Evolutionary conservation across 805 yeast genomes (phyloP), one percentile per base, ranked within the genome.

Genomic region (Ogataea pignaliae): DNA sequence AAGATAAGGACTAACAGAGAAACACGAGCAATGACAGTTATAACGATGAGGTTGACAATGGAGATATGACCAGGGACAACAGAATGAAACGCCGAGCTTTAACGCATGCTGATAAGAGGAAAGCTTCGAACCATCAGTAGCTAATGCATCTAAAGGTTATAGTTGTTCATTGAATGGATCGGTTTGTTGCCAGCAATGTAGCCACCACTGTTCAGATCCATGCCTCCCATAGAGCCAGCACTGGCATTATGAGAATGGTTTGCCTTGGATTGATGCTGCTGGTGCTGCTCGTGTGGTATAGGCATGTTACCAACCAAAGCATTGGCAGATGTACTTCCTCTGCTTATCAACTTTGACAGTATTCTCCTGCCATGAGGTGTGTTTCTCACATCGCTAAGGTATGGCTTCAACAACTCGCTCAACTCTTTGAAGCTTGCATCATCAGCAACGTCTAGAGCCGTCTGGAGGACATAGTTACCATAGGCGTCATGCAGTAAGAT

Each of bases 311-410:
- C 39, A 10, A 37, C 46, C 29, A 47, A 32, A 10, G 43, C 37
- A 29, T 45, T 44, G 15, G 40, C 40, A 21, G 53, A 38, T 7
- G 59, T 52, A 37, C 67, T 65, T 34, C 67, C 66, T 40, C 66
- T 53, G 42, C 62, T 55, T 45, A 61, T 60, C 38, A 65, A 51
- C 41, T 88, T 88, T 28, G 87, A 79, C 69, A 86, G 76, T 47
- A 91, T 89, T 59, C 97, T 79, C 61, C 96, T 77, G n/a, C 97
- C 98, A 63, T 91, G 96, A 3, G 97, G 97, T 14, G 97, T 90
- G 55, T 84, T 85, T 61, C 85, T 78, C 46, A 91, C 85, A 38
- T 83, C 83, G 17, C 85, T 81, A 55, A 91, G 71, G 45, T 85
- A 76, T 11, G 97, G 96, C 51, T 78, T 79, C 53, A 89, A 74